Conservation (phyloP, 768 basidiomycete species). For the Coprinopsis marcescibilis region DNA sequence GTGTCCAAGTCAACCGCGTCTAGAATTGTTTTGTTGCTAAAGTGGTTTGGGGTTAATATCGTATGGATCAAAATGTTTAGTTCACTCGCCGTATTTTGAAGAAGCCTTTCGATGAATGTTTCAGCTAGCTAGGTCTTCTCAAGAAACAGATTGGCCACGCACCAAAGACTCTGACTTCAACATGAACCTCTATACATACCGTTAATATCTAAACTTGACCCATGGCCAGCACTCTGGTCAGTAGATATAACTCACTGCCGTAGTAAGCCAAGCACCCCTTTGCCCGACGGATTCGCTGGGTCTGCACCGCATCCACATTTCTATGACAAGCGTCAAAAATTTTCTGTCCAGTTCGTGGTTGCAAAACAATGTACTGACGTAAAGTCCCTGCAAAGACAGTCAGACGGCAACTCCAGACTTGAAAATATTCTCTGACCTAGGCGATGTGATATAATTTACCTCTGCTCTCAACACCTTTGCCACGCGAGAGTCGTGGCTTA, state of each 20-base stretch:
- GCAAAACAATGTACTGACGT: conserved; percentile 43
- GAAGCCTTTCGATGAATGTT: conserved; percentile 44
- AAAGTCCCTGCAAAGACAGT: conserved; percentile 49
- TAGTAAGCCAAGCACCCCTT: conserved; percentile 58
- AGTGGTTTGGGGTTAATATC: not conserved
- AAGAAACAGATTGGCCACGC: conserved; percentile 16
- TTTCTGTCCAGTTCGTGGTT: conserved; percentile 1
- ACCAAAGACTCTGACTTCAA: conserved; percentile 74
- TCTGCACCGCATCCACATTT: conserved; percentile 72
- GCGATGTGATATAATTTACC: conserved; percentile 79
- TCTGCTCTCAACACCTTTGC: conserved; percentile 70
- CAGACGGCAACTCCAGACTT: not conserved
- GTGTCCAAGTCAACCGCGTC: conserved; percentile 77
- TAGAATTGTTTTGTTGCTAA: conserved; percentile 52
- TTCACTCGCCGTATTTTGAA: conserved; percentile 63
- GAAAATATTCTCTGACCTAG: conserved; percentile 36
- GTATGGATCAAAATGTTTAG: not conserved
- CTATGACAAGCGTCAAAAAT: too few species aligned
- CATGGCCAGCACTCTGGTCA: not conserved
- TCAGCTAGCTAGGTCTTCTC: not conserved
- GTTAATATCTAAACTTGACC: not conserved
- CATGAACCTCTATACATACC: conserved; percentile 44
- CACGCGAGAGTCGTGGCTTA: conserved; percentile 72
- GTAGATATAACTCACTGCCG: conserved; percentile 51
- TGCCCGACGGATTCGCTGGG: conserved; percentile 66